Percentiles rank a stretch among this genome's conserved stretches.
phyloP scores from a whole-genome alignment of 176 grass and related monocot species.

The Eleusine coracana region DNA sequence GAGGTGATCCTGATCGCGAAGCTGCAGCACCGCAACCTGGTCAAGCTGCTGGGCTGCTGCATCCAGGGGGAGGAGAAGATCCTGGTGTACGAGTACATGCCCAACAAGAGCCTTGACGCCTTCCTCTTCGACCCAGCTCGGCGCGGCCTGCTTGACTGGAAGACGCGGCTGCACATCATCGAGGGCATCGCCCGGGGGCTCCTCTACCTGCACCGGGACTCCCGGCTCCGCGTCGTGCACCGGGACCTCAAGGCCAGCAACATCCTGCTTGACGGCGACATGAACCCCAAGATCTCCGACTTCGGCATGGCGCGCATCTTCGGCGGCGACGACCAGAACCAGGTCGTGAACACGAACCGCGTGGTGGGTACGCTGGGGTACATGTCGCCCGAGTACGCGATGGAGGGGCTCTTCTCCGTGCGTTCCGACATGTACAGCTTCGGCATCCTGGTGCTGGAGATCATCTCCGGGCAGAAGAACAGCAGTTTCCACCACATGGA shows the following conservation, averaged over 20 bases:
- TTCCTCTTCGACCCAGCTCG: slow-evolving; percentile 63
- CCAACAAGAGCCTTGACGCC: slow-evolving; percentile 69
- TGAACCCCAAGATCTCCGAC: slow-evolving; percentile 81
- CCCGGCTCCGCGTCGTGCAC: slow-evolving; percentile 65
- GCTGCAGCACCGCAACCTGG: slow-evolving; percentile 76
- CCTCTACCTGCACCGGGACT: slow-evolving; percentile 69
- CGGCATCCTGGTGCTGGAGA: slow-evolving; percentile 65
- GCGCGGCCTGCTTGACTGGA: slow-evolving; percentile 55
- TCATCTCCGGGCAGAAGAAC: slow-evolving; percentile 58
- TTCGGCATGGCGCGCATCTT: slow-evolving; percentile 83
- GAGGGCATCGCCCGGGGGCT: slow-evolving; percentile 64
- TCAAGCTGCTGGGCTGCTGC: slow-evolving; percentile 61
- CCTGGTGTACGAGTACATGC: slow-evolving; percentile 77
- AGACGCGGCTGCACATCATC: slow-evolving; percentile 47
- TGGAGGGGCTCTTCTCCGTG: slow-evolving; percentile 70
- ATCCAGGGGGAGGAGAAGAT: slow-evolving; percentile 69
- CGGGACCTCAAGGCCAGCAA: slow-evolving; percentile 76
- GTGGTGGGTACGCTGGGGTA: slow-evolving; percentile 71
- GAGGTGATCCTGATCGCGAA: slow-evolving; percentile 67
- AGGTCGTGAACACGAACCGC: slow-evolving; percentile 59
- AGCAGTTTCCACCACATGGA: slow-evolving; percentile 58
- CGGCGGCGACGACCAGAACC: slow-evolving; percentile 51
- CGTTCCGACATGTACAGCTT: slow-evolving; percentile 80
- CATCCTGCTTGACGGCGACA: slow-evolving; percentile 58
- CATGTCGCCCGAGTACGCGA: slow-evolving; percentile 80